These are phyloP conservation scores for Chytriomyces hyalinus DNA, from an alignment of 192 early-diverging fungal species.

Conservation along the genomic window DNA sequence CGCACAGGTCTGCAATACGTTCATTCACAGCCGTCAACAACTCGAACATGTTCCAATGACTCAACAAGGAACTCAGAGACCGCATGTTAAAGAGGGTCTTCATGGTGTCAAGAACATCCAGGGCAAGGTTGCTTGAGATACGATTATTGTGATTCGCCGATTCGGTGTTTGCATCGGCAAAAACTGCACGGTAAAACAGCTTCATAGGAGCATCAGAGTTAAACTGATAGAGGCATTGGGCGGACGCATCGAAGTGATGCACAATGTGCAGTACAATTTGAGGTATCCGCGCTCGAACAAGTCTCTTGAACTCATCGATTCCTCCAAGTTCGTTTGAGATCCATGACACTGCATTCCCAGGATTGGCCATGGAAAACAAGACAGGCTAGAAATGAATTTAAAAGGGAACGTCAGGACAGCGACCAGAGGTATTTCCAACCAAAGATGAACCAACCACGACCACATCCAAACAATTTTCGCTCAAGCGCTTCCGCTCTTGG, in stretches of 20 bases:
- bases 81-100: neutral
- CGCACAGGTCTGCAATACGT: neutral
- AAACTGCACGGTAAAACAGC: neutral
- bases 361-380: slow-evolving; percentile 3
- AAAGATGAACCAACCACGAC: slow-evolving; percentile 18
- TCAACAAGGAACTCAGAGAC: neutral
- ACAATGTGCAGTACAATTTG: slow-evolving; percentile 7
- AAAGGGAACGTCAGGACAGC: neutral
- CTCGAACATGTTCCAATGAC: slow-evolving; percentile 7
- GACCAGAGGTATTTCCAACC: neutral
- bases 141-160: neutral
- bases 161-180: neutral
- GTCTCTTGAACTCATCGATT: neutral
- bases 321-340: slow-evolving; percentile 12
- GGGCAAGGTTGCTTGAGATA: neutral
- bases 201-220: slow-evolving; percentile 14
- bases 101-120: slow-evolving; percentile 15
- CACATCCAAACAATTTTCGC: neutral
- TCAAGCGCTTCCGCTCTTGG: neutral
- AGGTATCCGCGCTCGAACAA: neutral
- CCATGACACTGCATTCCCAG: neutral
- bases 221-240: neutral
- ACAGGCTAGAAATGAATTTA: neutral
- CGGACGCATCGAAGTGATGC: neutral
- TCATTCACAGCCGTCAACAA: slow-evolving; percentile 5